Base-by-base conservation (phyloP, 129 eudicot species). In the Flaveria trinervia region DNA sequence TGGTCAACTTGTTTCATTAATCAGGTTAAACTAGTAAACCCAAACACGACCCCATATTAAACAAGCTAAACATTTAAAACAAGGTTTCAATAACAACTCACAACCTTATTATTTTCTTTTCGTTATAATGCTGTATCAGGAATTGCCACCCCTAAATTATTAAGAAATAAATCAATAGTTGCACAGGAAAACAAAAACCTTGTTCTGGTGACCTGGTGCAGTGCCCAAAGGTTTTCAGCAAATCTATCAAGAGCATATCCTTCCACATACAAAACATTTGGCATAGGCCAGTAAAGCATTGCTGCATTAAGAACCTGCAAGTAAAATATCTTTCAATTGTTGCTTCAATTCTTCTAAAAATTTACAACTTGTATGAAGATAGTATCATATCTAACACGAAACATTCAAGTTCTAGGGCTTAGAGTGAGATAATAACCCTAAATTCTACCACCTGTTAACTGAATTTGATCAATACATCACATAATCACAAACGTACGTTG, bases 231-330 rank as follows among this genome's bases (percentile, higher is more conserved):
- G 15, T 89, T 97, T 85, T 91, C 92, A n/a, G 99, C 97, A 85
- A 94, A 94, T 81, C 96, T 81, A 57, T 94, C 99, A 23, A 94
- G 96, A 17, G 99, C 99, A 73, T 91, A 91, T 15, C 99, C 99
- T 83, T 94, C 99, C 23, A 94, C 99, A 73, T 94, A 94, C 46
- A 94, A 71, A 2, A 89, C 93, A 81, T 94, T 94, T 30, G 88
- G 84, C 86, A 91, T 87, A 52, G 97, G 98, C 98, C 98, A 94
- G 72, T 94, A 91, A 48, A 94, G 92, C 93, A 89, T 91, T 80
- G 99, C 97, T 75, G 99, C 99, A 86, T 94, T 94, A 69, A 89
- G 94, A 87, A 94, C 97, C 99, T 94, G 92, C 23, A 33, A 76
- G 92, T 28, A 33, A 76, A 62, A 7, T 39, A n/a, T 68, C 77